Base-by-base conservation (phyloP, 2,329 filamentous ascomycete species). In the Phaeomoniella chlamydospora region DNA sequence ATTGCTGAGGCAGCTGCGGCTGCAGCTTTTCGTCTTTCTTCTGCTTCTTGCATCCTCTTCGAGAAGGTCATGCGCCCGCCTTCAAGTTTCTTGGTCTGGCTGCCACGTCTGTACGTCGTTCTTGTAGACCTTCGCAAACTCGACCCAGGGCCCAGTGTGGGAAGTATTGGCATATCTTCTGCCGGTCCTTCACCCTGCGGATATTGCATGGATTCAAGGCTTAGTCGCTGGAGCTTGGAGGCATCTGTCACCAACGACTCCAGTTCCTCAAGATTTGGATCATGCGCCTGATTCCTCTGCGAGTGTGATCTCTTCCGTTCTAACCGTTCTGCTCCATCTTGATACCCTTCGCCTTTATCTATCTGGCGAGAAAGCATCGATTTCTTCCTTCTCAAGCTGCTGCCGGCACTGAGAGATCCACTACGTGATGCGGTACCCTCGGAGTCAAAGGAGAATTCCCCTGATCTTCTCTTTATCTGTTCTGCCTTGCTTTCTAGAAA, bases 301-400 rank as follows among this genome's bases (percentile, higher is more conserved):
- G 65, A 64, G 47, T 69, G 54, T 17, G 83, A 90, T 41, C 73
- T 71, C 52, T 85, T 79, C 45, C 80, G 69, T 49, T 82, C 80
- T 39, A 93, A 59, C 42, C 76, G 70, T 40, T 93, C 87, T 12
- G 85, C 81, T 14, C 85, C 87, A 60, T 94, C 86, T 42, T 80
- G 68, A 53, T 90, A 92, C 29, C 74, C 77, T 26, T 74, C 68
- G 13, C 60, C 66, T 44, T 74, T 81, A 46, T 94, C 82, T 40
- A 98, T 82, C 54, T 96, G 87, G 39, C 80, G 74, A 4, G 88
- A 96, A 4, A 98, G 67, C 83, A 93, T 94, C 0, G 88, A 96
- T 58, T 90, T 94, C 58, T 93, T 94, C 48, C 90, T 74, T 46
- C 77, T 71, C 43, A 96, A 55, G 29, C 80, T 71, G 12, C 72